Evolutionary conservation across 2,329 filamentous ascomycete genomes (phyloP), one percentile per base, ranked within the genome.

Genomic region (Cordyceps farinosa): DNA sequence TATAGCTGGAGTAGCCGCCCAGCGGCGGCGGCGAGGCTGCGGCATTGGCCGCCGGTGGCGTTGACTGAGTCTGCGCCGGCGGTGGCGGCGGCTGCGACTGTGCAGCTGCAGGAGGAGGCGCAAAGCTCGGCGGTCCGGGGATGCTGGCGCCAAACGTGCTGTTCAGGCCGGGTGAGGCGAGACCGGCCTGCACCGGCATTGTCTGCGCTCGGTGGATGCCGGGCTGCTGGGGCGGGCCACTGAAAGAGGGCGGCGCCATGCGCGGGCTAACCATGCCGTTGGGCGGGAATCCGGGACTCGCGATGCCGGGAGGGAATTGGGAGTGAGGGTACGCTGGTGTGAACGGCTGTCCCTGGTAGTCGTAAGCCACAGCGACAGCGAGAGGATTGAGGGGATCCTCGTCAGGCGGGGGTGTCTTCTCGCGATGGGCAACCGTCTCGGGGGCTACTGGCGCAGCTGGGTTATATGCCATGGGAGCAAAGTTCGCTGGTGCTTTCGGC

Each of bases 331-430:
- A 80, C 1, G 82, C 82, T 0, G 80, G 80, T 0, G 80, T 81
- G 69, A 84, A 86, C 10, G 81, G 80, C 29, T 82, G 71, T 67
- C 78, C 75, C 65, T 82, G 79, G 52, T 84, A 80, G 67, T 89
- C 86, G 55, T 84, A 79, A 30, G 79, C 80, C 2, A 88, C 79
- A 13, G 84, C 84, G 56, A 84, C 82, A 5, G 82, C 81, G 29
- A 88, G 75, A 3, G 85, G 86, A 67, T 87, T 84, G 3, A 80
- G 77, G 13, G 80, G 84, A 52, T 78, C 76, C 69, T 92, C 90
- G 40, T 87, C 84, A 3, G 88, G 89, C 4, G 90, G 90, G 1
- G 90, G 90, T 0, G 90, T 94, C 81, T 92, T 92, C 74, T 93
- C 90, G 54, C 90, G 83, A 72, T 90, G 85, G 27, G 83, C 80